Evolutionary conservation across 1,284 basidiomycete species (phyloP).

Genomic region (Moniliophthora roreri): DNA sequence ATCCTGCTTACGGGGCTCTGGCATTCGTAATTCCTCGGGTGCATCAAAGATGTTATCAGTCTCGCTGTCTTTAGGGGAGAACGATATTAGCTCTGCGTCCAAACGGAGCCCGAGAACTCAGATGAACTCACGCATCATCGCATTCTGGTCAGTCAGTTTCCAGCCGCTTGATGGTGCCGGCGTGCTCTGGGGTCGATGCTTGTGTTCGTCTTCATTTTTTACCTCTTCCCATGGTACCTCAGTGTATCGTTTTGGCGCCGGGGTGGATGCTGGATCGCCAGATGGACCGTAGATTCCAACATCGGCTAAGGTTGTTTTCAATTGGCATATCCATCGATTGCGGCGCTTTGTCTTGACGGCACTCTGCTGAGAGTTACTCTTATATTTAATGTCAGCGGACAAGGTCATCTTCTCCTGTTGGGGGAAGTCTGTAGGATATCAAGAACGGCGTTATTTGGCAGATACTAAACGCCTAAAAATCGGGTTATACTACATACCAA

Average conservation of each 20-base stretch:
- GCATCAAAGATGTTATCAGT: conserved; percentile 34
- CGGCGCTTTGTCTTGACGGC: conserved; percentile 77
- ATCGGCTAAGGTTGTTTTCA: conserved; percentile 74
- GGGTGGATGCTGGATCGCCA: conserved; percentile 61
- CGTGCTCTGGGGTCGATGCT: conserved; percentile 15
- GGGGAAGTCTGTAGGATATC: conserved; percentile 65
- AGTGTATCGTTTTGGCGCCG: conserved; percentile 61
- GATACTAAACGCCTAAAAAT: not conserved
- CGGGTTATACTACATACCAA: conserved; percentile 40
- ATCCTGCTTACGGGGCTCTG: conserved; percentile 29
- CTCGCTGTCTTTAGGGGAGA: conserved; percentile 42
- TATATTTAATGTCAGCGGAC: conserved; percentile 86
- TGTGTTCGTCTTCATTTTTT: conserved; percentile 39
- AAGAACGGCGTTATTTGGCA: conserved; percentile 2
- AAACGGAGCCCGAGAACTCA: not conserved
- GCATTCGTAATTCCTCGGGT: conserved; percentile 29
- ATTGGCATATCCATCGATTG: conserved; percentile 90
- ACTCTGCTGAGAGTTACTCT: conserved; percentile 86
- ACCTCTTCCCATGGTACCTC: conserved; percentile 72
- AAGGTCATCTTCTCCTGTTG: conserved; percentile 81
- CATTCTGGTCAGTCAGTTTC: conserved; percentile 52
- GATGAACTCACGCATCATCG: conserved; percentile 43
- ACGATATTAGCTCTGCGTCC: conserved; percentile 6
- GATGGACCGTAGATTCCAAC: conserved; percentile 75
- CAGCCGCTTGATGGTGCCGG: conserved; percentile 39